Evolutionary conservation across 2,329 filamentous ascomycete species (phyloP).

Genomic region (Pseudogymnoascus sp.): DNA sequence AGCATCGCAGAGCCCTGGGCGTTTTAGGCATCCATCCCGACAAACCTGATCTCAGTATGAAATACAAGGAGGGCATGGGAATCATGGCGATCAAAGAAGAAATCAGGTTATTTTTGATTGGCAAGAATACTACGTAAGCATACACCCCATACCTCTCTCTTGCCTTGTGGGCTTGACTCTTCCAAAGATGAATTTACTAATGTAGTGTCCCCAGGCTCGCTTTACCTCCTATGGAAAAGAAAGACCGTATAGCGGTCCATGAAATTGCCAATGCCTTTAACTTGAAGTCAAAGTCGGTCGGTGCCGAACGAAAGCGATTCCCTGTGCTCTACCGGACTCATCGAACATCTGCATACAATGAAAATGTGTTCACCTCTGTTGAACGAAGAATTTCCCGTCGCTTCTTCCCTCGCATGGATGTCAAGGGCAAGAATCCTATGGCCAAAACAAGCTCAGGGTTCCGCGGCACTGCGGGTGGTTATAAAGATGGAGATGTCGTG

Average conservation of each 20-base stretch:
- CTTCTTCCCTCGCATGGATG: constrained; percentile 49
- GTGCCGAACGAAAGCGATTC: constrained; percentile 63
- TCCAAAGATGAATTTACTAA: constrained; percentile 11
- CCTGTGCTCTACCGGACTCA: constrained; percentile 70
- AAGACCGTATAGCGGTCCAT: constrained; percentile 70
- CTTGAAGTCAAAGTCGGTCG: constrained; percentile 77
- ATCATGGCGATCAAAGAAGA: constrained; percentile 65
- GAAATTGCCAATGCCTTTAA: constrained; percentile 67
- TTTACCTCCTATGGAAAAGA: constrained; percentile 77
- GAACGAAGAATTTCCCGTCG: constrained; percentile 42
- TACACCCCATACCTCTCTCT: constrained; percentile 15
- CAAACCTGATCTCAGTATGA: constrained; percentile 52
- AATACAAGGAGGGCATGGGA: constrained; percentile 66
- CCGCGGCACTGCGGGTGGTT: constrained; percentile 42
- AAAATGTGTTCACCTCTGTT: constrained; percentile 44
- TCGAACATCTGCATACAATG: constrained; percentile 54
- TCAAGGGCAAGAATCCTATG: constrained; percentile 27
- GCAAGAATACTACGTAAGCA: constrained; percentile 53
- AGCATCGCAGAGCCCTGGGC: constrained; percentile 58
- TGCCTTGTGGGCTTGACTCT: background rate
- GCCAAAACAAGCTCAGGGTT: constrained; percentile 28
- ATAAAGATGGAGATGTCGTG: constrained; percentile 80
- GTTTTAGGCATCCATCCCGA: constrained; percentile 42
- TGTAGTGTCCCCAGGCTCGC: constrained; percentile 47
- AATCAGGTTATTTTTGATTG: constrained; percentile 61